phyloP scores from a whole-genome alignment of 1,139 yeast genomes.

The Oligophagozyma castellii region DNA sequence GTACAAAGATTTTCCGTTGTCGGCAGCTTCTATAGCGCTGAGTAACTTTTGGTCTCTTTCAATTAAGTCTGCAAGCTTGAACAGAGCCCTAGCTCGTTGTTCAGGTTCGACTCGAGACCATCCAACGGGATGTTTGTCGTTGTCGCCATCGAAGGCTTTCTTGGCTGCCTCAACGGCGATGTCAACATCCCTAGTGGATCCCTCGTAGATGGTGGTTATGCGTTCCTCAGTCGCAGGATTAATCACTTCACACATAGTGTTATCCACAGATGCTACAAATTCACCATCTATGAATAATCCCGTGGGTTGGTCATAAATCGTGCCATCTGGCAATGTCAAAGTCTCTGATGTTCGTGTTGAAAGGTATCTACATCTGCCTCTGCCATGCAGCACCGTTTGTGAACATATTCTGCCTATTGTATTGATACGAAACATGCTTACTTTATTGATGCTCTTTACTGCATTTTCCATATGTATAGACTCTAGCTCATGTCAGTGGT shows the following conservation, averaged over 20 bases:
- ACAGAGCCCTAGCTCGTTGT: slow-evolving; percentile 39
- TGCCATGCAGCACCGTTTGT: no score
- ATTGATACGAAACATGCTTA: no score
- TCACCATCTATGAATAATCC: slow-evolving; percentile 37
- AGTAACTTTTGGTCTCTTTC: slow-evolving; percentile 38
- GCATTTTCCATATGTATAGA: no score
- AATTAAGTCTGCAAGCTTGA: slow-evolving; percentile 47
- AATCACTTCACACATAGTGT: slow-evolving; percentile 30
- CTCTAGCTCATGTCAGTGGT: no score
- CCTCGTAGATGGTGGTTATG: slow-evolving; percentile 33
- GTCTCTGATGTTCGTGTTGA: no score
- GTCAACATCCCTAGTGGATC: slow-evolving; percentile 34
- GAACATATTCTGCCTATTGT: no score
- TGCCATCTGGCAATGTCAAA: slow-evolving; percentile 41
- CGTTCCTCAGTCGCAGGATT: slow-evolving; percentile 36
- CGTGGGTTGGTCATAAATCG: slow-evolving; percentile 37
- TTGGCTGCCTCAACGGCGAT: slow-evolving; percentile 34
- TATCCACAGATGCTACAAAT: slow-evolving; percentile 29
- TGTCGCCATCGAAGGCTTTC: slow-evolving; percentile 28
- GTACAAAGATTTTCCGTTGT: slow-evolving; percentile 56
- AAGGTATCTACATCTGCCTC: no score
- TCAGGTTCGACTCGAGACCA: slow-evolving; percentile 34
- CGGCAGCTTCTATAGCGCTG: slow-evolving; percentile 58
- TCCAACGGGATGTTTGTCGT: no score
- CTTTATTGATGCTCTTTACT: no score